Conservation (phyloP, 257 asterid species). For the Jasminum sambac region DNA sequence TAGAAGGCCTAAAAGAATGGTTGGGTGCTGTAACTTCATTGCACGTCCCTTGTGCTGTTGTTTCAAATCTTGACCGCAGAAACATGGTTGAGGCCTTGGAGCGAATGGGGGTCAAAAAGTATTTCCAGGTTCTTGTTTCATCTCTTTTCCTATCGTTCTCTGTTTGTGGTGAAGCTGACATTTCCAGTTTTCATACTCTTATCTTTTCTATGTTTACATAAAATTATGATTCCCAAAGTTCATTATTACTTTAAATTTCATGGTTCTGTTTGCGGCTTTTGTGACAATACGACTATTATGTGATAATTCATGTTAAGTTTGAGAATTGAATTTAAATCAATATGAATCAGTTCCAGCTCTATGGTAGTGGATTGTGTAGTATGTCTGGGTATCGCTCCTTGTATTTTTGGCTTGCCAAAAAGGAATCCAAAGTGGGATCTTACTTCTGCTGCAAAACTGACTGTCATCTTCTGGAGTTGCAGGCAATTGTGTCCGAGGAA, state of each 20-base stretch:
- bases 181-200: not conserved
- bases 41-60: conserved; percentile 95
- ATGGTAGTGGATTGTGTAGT: not conserved
- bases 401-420: not conserved
- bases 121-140: conserved; percentile 61
- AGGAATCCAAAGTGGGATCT: not conserved
- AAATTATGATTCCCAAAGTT: not conserved
- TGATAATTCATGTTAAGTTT: not conserved
- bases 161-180: not conserved
- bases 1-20: conserved; percentile 90
- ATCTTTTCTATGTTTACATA: not conserved
- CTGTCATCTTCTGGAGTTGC: conserved; percentile 33
- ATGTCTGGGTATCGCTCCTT: not conserved
- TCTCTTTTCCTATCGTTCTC: conserved; percentile 13
- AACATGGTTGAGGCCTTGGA: conserved; percentile 73
- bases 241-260: conserved; percentile 1
- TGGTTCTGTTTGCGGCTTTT: conserved; percentile 1
- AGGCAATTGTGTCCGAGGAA: conserved; percentile 92
- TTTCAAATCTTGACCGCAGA: conserved; percentile 84
- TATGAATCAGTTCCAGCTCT: not conserved
- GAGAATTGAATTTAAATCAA: not conserved
- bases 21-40: conserved; percentile 85
- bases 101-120: conserved; percentile 77
- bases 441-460: conserved; percentile 14
- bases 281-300: conserved; percentile 20